These are phyloP conservation scores for Pleurotus tuber-regium DNA, from an alignment of 768 basidiomycete species.

Conservation along the genomic window DNA sequence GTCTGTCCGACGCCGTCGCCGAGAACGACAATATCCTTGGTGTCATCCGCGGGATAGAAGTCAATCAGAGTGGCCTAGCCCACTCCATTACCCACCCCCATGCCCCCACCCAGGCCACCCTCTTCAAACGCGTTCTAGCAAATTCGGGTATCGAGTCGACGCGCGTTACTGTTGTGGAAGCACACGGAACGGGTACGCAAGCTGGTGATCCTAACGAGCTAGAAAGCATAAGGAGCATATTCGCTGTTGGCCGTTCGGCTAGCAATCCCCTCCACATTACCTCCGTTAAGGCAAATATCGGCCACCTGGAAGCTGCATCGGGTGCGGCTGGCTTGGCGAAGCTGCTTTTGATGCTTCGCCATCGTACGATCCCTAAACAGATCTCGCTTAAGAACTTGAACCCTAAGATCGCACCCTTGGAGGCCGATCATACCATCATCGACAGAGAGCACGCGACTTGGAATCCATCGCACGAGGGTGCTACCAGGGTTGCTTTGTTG, in stretches of 20 bases:
- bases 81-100: conserved; percentile 76
- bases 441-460: conserved; percentile 39
- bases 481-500: conserved; percentile 52
- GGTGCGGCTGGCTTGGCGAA: conserved; percentile 73
- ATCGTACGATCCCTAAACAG: conserved; percentile 54
- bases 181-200: conserved; percentile 74
- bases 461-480: conserved; percentile 30
- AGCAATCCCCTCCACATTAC: conserved; percentile 61
- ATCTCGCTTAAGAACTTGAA: conserved; percentile 59
- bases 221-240: conserved; percentile 56
- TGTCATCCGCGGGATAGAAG: conserved; percentile 65
- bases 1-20: conserved; percentile 58
- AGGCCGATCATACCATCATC: conserved; percentile 48
- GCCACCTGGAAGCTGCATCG: conserved; percentile 75
- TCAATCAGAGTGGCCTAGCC: conserved; percentile 69
- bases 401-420: conserved; percentile 48
- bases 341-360: conserved; percentile 63
- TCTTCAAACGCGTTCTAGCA: conserved; percentile 50
- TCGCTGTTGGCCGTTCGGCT: conserved; percentile 38
- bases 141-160: conserved; percentile 41
- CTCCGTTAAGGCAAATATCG: conserved; percentile 72
- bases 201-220: conserved; percentile 69
- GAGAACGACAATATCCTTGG: conserved; percentile 70
- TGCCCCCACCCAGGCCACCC: conserved; percentile 50
- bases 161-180: conserved; percentile 61